phyloP scores from a whole-genome alignment of 75 land plant species.

The Selaginella tamariscina region DNA sequence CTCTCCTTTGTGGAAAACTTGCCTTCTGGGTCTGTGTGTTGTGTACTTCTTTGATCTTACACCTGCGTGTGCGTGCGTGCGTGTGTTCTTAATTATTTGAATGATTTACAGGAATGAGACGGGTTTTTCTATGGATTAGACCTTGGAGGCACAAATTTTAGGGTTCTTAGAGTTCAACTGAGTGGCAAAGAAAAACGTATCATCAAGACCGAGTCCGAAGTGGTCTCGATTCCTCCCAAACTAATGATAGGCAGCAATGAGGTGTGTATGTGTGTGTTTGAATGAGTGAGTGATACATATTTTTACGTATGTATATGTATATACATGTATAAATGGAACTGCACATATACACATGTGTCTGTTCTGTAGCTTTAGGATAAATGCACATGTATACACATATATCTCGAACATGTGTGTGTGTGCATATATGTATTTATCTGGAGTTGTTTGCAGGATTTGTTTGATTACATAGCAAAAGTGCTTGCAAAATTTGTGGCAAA shows the following conservation, averaged over 20 bases:
- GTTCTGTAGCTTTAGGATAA: no score
- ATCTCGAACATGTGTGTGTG: no score
- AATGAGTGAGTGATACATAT: no score
- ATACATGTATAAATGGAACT: background rate
- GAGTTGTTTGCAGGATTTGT: conserved; percentile 35
- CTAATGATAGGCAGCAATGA: conserved; percentile 40
- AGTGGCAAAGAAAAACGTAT: conserved; percentile 42
- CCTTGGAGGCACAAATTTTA: conserved; percentile 65
- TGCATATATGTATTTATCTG: no score
- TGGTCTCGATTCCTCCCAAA: conserved; percentile 44
- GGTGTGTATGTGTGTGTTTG: no score
- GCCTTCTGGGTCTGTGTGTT: background rate
- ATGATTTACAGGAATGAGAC: conserved; percentile 38
- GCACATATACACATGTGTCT: conserved; percentile 5
- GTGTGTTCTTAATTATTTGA: no score
- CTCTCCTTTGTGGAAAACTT: background rate
- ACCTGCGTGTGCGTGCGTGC: no score
- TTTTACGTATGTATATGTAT: background rate
- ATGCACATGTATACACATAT: no score
- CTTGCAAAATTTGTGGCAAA: conserved; percentile 39
- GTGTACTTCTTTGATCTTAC: background rate
- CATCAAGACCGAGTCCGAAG: conserved; percentile 33
- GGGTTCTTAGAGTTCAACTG: conserved; percentile 44
- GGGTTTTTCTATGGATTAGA: conserved; percentile 59
- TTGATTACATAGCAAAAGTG: conserved; percentile 53